Conservation (phyloP, 352 stramenopile species). For the Globisporangium polare region DNA sequence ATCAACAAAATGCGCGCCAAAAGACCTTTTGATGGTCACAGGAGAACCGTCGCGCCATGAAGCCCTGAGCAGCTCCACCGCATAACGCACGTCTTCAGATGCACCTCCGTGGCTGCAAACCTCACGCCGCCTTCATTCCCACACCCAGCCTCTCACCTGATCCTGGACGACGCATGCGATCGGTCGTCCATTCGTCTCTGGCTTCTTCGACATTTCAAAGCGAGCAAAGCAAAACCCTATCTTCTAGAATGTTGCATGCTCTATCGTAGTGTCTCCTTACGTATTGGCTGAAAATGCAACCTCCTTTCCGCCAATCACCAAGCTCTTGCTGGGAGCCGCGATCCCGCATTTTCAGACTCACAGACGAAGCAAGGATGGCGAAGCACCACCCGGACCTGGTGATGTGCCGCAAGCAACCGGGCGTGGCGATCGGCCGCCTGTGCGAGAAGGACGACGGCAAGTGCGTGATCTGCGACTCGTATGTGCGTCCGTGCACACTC, state of each 20-base stretch:
- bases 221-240: background rate
- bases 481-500: slow-evolving; percentile 96
- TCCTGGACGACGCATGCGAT: too few relatives aligned
- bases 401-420: slow-evolving; percentile 99
- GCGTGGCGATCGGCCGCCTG: slow-evolving; percentile 95
- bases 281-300: background rate
- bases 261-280: background rate
- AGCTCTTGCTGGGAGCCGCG: background rate
- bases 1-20: slow-evolving; percentile 6
- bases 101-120: too few relatives aligned
- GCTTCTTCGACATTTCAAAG: background rate
- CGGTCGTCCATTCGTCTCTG: background rate
- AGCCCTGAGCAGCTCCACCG: background rate
- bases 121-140: background rate
- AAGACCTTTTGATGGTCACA: background rate
- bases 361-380: slow-evolving; percentile 78
- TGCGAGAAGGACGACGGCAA: slow-evolving; percentile 99
- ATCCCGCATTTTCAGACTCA: background rate
- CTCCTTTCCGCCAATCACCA: slow-evolving; percentile 4
- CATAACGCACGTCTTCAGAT: background rate
- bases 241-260: slow-evolving; percentile 1
- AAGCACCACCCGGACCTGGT: slow-evolving; percentile 99
- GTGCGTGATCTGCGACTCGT: slow-evolving; percentile 99
- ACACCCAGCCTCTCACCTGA: background rate
- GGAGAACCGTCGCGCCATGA: background rate